These are phyloP conservation scores for Angomonas desouzai DNA, from an alignment of 208 protist genomes.

Conservation along the genomic window DNA sequence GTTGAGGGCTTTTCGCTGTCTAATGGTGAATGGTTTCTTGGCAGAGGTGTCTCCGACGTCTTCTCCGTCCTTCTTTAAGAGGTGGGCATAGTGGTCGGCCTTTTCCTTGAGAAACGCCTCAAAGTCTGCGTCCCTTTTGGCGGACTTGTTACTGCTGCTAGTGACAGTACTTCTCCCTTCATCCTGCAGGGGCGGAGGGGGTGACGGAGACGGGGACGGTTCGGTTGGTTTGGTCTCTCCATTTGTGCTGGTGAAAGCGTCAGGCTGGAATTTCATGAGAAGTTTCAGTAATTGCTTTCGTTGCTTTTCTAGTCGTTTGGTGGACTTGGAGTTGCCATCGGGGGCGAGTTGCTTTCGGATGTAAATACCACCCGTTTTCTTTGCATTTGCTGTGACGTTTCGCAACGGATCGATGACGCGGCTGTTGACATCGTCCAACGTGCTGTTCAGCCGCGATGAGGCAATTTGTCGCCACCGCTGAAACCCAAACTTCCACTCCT, in stretches of 20 bases:
- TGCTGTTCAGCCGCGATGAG: constrained; percentile 42
- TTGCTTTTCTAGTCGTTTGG: neutral
- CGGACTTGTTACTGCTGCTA: neutral
- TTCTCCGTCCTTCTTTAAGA: constrained; percentile 4
- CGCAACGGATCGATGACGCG: constrained; percentile 24
- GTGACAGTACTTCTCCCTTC: too few species aligned
- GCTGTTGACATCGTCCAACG: constrained; percentile 28
- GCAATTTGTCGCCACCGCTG: constrained; percentile 78
- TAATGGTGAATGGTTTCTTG: constrained; percentile 16
- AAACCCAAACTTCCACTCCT: constrained; percentile 78
- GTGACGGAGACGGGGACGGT: too few species aligned
- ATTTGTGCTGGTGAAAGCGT: constrained; percentile 2
- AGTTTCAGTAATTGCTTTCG: neutral
- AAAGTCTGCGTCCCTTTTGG: neutral
- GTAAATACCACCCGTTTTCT: constrained; percentile 29
- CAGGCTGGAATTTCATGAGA: neutral
- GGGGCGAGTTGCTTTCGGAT: constrained; percentile 35
- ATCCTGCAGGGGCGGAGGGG: too few species aligned
- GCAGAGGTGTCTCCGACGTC: neutral
- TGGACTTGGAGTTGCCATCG: constrained; percentile 20
- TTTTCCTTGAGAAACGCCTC: constrained; percentile 1
- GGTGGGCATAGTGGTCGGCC: constrained; percentile 3
- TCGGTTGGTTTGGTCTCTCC: too few species aligned
- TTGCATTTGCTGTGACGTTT: constrained; percentile 17
- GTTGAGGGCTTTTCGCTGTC: constrained; percentile 46